Base-by-base conservation (phyloP, 1,284 basidiomycete species). In the Waitea zeae region DNA sequence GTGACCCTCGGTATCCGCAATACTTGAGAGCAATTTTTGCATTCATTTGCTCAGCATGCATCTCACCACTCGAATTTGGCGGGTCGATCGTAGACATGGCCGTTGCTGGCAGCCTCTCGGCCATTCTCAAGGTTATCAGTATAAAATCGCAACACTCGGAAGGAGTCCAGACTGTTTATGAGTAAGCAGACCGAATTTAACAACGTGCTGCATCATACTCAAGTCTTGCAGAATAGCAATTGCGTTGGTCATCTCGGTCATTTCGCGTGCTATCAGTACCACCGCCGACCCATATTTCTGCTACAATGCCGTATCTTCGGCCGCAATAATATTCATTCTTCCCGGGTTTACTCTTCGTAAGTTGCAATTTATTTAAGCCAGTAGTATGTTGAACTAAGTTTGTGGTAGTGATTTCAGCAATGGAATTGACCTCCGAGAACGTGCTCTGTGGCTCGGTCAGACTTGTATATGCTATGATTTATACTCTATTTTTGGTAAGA, bases 401-500 rank as follows among this genome's bases (percentile, higher is more conserved):
- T 20, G 15, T 34, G 34, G 12, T 44, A 87, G 83, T 87, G 44
- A 82, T 77, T 40, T 78, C 77, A 33, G 78, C 84, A 1, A 61
- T 89, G 20, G 84, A 89, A 50, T 59, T 88, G 34, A 84, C 83
- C 45, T 86, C 82, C 4, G 73, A 72, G 48, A 86, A 82, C 46
- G 67, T 87, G 31, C 70, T 87, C 35, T 81, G 80, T 39, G 84
- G 84, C 13, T 82, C 81, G n/a, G 83, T 89, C 15, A 63, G 84
- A 42, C 76, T 88, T 56, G 81, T 88, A 20, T 88, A 87, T 46
- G 83, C 84, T 13, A 79, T 86, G 43, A 87, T 88, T 37, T 89
- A 88, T 49, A 84, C 82, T 0, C 58, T 88, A 30, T 87, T 88
- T 53, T 56, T 88, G 41, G 78, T 77, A 47, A 38, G 58, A 41